phyloP scores from a whole-genome alignment of 106 monocot species.

The Acorus gramineus region DNA sequence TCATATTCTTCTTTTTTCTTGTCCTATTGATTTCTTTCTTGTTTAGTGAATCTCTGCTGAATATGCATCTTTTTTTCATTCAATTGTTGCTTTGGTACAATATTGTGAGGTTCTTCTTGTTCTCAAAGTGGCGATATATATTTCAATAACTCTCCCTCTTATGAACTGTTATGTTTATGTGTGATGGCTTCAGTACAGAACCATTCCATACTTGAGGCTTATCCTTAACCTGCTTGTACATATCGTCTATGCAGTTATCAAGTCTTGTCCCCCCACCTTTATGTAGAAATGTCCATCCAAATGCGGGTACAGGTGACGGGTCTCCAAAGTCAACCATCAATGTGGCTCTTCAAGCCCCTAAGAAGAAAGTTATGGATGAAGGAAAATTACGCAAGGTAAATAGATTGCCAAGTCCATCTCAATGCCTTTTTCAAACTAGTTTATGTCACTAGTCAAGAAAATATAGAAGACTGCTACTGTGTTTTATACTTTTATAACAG shows the following conservation, averaged over 20 bases:
- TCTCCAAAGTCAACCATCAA: slow-evolving; percentile 37
- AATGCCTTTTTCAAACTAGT: not conserved
- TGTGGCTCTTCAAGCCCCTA: slow-evolving; percentile 44
- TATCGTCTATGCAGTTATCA: slow-evolving; percentile 49
- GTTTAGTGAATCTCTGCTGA: not conserved
- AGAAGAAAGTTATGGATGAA: slow-evolving; percentile 86
- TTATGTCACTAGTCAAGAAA: too few species aligned
- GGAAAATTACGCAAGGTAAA: slow-evolving; percentile 79
- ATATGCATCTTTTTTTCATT: not conserved
- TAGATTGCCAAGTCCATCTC: not conserved
- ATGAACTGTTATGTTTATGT: not conserved
- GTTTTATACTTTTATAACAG: too few species aligned
- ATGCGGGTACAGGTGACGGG: slow-evolving; percentile 46
- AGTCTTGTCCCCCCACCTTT: slow-evolving; percentile 68
- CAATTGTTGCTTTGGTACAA: not conserved
- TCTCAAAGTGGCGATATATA: not conserved
- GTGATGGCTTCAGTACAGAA: too few species aligned
- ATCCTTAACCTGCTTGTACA: not conserved
- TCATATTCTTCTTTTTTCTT: too few species aligned
- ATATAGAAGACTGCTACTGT: too few species aligned
- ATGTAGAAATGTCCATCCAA: slow-evolving; percentile 51
- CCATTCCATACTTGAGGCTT: not conserved
- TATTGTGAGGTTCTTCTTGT: not conserved
- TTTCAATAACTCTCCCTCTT: not conserved
- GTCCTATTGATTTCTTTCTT: too few species aligned